A percentile compares a stretch with the other conserved stretches of the same genome.
These are phyloP conservation scores for Penicillium sp. DNA, from an alignment of 2,329 filamentous ascomycete species.

Conservation along the genomic window DNA sequence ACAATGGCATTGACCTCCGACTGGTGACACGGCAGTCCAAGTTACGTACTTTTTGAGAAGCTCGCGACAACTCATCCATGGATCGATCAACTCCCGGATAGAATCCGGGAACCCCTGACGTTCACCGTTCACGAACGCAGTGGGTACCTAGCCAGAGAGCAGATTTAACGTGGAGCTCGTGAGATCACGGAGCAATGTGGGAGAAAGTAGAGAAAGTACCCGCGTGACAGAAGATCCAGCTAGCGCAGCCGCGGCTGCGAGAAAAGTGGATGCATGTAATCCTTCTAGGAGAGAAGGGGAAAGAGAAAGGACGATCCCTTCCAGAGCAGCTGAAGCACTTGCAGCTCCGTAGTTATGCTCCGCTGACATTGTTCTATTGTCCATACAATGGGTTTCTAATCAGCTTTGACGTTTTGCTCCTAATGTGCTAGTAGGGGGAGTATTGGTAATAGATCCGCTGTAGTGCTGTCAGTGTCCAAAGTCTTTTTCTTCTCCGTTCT, in stretches of 20 bases:
- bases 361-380: not conserved
- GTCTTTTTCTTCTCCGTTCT: not conserved
- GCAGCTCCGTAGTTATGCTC: not conserved
- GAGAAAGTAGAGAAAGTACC: conserved; percentile 8
- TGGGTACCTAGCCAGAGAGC: conserved; percentile 2
- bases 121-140: not conserved
- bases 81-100: not conserved
- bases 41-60: not conserved
- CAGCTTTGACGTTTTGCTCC: not conserved
- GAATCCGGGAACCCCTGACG: not conserved
- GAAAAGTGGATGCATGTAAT: conserved; percentile 11
- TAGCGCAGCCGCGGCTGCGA: conserved; percentile 10
- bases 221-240: conserved; percentile 14
- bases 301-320: not conserved
- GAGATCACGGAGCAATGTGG: not conserved
- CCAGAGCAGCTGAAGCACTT: not conserved
- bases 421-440: not conserved
- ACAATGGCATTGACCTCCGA: not conserved
- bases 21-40: conserved; percentile 1
- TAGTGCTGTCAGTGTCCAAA: not conserved
- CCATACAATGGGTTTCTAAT: not conserved
- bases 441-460: not conserved
- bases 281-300: not conserved
- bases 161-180: not conserved
- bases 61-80: not conserved